Base-by-base conservation (phyloP, 495 filamentous ascomycete genomes). In the Aspergillus sparsus region DNA sequence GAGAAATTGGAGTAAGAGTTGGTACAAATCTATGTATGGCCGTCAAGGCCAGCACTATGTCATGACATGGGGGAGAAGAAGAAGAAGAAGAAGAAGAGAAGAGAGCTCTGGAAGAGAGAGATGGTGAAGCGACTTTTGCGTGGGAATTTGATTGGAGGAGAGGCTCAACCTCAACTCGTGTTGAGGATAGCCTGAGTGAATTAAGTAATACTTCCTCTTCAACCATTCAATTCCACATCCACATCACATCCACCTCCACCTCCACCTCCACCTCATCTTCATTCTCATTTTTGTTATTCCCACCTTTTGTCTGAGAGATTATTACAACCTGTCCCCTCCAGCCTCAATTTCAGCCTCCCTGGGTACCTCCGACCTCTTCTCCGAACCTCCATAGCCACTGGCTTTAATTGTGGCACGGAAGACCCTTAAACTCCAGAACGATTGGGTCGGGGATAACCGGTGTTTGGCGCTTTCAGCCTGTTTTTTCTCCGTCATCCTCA, bases 21-120 rank as follows among this genome's bases (percentile, higher is more conserved):
- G 12, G 31, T 52, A 57, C 16, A 63, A 53, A 46, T 52, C 57
- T 18, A 58, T n/a, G 39, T 35, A 68, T 61, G 71, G 72, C 69
- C 74, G 66, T 66, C 53, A 67, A 61, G 71, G 70, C 72, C 50
- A 58, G 51, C 52, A 34, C 63, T 58, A 68, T 59, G 45, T 69
- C 70, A 71, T 71, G 44, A 64, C 63, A 64, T 62, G 52, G 18
- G n/a, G 36, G 16, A 45, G 9, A 41, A 33, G 44, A n/a, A 16
- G 46, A 47, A 21, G 45, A 27, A n/a, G 36, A 33, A n/a, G 46
- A 18, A 35, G 44, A 50, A 53, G 52, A 42, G 27, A 39, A 16
- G 13, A 49, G 54, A 52, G 27, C 21, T 39, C 15, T 15, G 35
- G 42, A 42, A n/a, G 32, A 53, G 27, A 46, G 9, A 27, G 12